Percentiles rank a stretch among this genome's conserved stretches.
Evolutionary conservation across 805 yeast species (phyloP).

Genomic region (Sugiyamaella americana): DNA sequence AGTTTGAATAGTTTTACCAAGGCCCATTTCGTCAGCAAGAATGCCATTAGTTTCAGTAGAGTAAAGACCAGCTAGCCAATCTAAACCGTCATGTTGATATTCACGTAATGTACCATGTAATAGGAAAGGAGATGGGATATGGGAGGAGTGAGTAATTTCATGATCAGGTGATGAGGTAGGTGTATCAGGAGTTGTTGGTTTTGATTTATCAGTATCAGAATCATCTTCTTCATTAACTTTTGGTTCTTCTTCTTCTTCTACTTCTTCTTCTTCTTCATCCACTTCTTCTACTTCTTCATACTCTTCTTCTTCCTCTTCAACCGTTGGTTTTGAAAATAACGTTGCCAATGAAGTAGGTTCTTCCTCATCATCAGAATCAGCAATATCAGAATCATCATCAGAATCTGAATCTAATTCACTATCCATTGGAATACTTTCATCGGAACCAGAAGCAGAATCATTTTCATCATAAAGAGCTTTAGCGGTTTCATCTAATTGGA

Average conservation of each 20-base stretch:
- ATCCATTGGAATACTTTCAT: slow-evolving; percentile 19
- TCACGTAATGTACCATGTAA: slow-evolving; percentile 79
- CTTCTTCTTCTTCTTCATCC: slow-evolving; percentile 4
- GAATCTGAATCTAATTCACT: slow-evolving; percentile 21
- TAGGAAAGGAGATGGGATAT: slow-evolving; percentile 44
- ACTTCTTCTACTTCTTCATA: slow-evolving; percentile 16
- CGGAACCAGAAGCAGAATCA: slow-evolving; percentile 25
- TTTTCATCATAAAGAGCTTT: slow-evolving; percentile 48
- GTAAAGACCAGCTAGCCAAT: slow-evolving; percentile 93
- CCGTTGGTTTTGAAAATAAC: not conserved
- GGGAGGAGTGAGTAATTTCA: not conserved
- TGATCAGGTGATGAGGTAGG: slow-evolving; percentile 17
- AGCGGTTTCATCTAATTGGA: slow-evolving; percentile 8
- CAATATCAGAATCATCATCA: slow-evolving; percentile 14
- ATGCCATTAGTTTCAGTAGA: slow-evolving; percentile 93
- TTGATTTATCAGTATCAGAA: not conserved
- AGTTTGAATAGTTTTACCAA: slow-evolving; percentile 93
- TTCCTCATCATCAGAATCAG: slow-evolving; percentile 13
- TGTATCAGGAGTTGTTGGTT: slow-evolving; percentile 5
- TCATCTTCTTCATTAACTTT: slow-evolving; percentile 4
- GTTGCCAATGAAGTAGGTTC: slow-evolving; percentile 3
- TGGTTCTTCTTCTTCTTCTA: slow-evolving; percentile 9
- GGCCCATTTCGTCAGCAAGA: slow-evolving; percentile 98
- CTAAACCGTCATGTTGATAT: slow-evolving; percentile 92
- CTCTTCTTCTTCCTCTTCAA: slow-evolving; percentile 11